phyloP scores from a whole-genome alignment of 495 filamentous ascomycete species.

The Penicillium coprophilum region DNA sequence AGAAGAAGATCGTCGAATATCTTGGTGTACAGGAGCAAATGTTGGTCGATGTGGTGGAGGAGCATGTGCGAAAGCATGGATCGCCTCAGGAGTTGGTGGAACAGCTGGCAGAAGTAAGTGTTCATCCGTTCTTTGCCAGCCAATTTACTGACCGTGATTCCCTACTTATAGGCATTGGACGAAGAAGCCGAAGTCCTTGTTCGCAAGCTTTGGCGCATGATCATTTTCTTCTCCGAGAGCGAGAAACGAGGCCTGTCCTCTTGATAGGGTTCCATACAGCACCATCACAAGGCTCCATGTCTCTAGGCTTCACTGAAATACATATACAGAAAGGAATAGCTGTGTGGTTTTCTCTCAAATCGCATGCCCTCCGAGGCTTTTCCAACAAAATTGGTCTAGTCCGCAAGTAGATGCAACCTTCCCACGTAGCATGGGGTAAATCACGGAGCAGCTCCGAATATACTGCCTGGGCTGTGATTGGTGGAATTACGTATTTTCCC shows the following conservation, averaged over 20 bases:
- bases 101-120: conserved; percentile 75
- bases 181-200: conserved; percentile 94
- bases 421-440: conserved; percentile 1
- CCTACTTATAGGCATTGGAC: conserved; percentile 67
- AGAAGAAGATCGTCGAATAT: conserved; percentile 97
- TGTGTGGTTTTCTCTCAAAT: not conserved
- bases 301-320: not conserved
- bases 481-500: conserved; percentile 30
- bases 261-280: conserved; percentile 31
- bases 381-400: not conserved
- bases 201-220: conserved; percentile 96
- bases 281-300: not conserved
- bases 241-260: conserved; percentile 86
- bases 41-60: conserved; percentile 88
- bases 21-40: conserved; percentile 96
- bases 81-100: conserved; percentile 78
- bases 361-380: not conserved
- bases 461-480: conserved; percentile 22
- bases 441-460: conserved; percentile 33
- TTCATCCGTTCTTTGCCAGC: conserved; percentile 8
- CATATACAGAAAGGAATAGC: not conserved
- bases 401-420: not conserved
- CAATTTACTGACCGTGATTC: conserved; percentile 33
- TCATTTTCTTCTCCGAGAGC: conserved; percentile 96
- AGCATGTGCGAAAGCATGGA: conserved; percentile 76